phyloP scores from a whole-genome alignment of 805 yeast genomes.

The Zygoascus tannicola region DNA sequence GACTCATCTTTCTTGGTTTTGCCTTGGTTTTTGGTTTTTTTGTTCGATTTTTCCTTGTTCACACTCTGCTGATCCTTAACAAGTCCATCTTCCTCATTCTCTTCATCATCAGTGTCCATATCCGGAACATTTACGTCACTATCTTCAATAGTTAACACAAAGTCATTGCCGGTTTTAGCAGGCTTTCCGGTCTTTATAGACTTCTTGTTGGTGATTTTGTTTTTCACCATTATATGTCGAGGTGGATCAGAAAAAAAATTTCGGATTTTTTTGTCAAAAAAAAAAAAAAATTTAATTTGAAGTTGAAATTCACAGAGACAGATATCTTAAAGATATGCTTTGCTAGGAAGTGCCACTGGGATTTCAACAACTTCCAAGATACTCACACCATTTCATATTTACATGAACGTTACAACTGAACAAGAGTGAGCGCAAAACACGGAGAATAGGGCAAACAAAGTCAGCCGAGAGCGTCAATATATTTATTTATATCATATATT shows the following conservation, averaged over 20 bases:
- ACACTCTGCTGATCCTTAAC: slow-evolving; percentile 4
- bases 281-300: no score
- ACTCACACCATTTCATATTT: no score
- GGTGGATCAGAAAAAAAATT: no score
- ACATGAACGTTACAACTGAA: no score
- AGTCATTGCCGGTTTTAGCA: slow-evolving; percentile 34
- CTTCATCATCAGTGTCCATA: slow-evolving; percentile 42
- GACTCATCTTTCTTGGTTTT: slow-evolving; percentile 31
- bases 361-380: no score
- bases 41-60: slow-evolving; percentile 12
- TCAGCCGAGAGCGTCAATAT: no score
- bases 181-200: slow-evolving; percentile 2
- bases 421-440: no score
- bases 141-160: slow-evolving; percentile 71
- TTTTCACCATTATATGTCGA: not conserved
- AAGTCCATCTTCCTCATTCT: slow-evolving; percentile 11
- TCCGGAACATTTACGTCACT: slow-evolving; percentile 62
- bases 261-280: no score
- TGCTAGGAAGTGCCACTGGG: no score
- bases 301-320: not conserved
- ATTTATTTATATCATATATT: not conserved
- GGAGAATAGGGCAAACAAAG: no score
- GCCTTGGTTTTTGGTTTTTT: slow-evolving; percentile 15
- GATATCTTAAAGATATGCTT: no score
- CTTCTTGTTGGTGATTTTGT: not conserved